Conservation (phyloP, 2,329 filamentous ascomycete genomes). For the Ceratocystis cubensis region DNA sequence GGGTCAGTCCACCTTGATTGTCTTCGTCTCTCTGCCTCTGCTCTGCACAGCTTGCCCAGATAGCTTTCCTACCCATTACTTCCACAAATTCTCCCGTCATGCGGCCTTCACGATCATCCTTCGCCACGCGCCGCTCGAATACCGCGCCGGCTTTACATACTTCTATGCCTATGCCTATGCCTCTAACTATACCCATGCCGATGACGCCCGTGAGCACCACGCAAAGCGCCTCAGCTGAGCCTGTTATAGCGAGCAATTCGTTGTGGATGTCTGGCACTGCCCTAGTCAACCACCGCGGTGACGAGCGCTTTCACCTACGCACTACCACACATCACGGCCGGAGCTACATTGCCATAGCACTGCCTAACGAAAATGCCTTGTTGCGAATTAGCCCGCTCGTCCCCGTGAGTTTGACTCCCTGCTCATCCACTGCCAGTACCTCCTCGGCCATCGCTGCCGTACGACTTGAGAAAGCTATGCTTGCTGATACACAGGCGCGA, state of each 20-base stretch:
- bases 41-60: neutral
- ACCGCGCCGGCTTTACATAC: neutral
- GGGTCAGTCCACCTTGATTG: neutral
- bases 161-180: no score
- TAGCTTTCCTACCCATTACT: neutral
- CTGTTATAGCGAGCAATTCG: neutral
- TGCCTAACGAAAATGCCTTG: neutral
- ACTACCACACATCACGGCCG: neutral
- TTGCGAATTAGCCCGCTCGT: neutral
- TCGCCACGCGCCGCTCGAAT: neutral
- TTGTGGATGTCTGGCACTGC: neutral
- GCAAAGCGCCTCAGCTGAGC: neutral
- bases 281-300: neutral
- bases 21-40: neutral
- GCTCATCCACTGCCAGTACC: neutral
- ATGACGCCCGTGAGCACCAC: neutral
- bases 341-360: neutral
- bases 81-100: neutral
- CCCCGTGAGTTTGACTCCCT: neutral
- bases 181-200: no score
- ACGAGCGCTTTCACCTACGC: constrained; percentile 1
- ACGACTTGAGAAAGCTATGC: neutral
- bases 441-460: neutral
- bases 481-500: neutral
- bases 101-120: neutral